phyloP scores from a whole-genome alignment of 345 rosid species.

The Eutrema heterophyllum region DNA sequence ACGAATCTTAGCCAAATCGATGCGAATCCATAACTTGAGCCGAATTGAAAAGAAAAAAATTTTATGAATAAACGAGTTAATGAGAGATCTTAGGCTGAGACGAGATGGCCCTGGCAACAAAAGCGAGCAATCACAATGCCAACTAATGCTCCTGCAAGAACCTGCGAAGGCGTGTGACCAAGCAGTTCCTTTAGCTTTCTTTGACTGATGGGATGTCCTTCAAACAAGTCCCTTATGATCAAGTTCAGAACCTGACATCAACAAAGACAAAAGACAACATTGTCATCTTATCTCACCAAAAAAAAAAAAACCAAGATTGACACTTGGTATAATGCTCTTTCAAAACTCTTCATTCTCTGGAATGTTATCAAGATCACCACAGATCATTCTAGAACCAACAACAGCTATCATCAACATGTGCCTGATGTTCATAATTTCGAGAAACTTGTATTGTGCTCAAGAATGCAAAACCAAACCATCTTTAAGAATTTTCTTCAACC shows the following conservation, averaged over 20 bases:
- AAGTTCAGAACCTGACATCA: slow-evolving; percentile 66
- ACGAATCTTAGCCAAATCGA: slow-evolving; percentile 7
- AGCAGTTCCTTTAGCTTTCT: slow-evolving; percentile 92
- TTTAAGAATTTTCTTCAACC: background rate
- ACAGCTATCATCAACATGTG: background rate
- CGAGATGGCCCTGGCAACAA: slow-evolving; percentile 61
- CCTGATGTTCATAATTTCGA: background rate
- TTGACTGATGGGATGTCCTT: slow-evolving; percentile 91
- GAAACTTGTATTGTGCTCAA: background rate
- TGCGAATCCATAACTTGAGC: background rate
- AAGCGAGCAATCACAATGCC: slow-evolving; percentile 69
- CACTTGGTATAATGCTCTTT: background rate
- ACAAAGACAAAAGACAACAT: background rate
- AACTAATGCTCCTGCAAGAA: slow-evolving; percentile 77
- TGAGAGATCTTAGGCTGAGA: slow-evolving; percentile 37
- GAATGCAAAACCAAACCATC: background rate
- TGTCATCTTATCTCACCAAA: background rate
- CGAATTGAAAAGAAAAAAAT: background rate
- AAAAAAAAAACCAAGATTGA: background rate
- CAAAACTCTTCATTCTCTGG: background rate
- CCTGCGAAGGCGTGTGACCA: slow-evolving; percentile 95
- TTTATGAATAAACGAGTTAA: background rate
- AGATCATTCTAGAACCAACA: background rate
- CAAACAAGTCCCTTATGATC: slow-evolving; percentile 84
- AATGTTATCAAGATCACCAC: background rate